phyloP scores from a whole-genome alignment of 495 filamentous ascomycete genomes.

The Amorphotheca resinae region DNA sequence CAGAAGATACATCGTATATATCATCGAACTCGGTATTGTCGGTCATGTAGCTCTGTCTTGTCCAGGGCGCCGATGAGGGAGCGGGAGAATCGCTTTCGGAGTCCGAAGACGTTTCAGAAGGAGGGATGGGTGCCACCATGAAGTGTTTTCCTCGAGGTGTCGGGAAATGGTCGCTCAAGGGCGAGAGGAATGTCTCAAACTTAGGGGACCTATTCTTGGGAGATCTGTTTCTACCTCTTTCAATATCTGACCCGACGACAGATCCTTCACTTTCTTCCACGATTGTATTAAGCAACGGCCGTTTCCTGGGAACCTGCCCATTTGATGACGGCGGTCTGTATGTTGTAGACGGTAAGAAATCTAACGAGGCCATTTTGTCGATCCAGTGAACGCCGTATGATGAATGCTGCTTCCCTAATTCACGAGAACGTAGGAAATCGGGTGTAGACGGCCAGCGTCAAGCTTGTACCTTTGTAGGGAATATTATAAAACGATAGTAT shows the following conservation, averaged over 20 bases:
- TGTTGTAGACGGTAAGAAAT: constrained; percentile 44
- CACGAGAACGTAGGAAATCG: constrained; percentile 8
- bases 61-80: constrained; percentile 39
- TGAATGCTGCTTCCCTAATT: constrained; percentile 15
- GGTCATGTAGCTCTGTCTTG: constrained; percentile 38
- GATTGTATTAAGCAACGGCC: constrained; percentile 72
- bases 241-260: constrained; percentile 25
- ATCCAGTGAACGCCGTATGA: constrained; percentile 20
- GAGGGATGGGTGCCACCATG: constrained; percentile 40
- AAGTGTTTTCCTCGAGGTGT: constrained; percentile 46
- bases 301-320: constrained; percentile 61
- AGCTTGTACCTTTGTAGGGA: constrained; percentile 1
- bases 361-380: constrained; percentile 42
- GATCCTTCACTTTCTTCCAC: constrained; percentile 51
- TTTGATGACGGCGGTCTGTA: constrained; percentile 46
- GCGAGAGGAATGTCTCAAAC: constrained; percentile 34
- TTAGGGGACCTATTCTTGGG: constrained; percentile 5
- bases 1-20: constrained; percentile 69
- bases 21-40: constrained; percentile 65
- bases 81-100: constrained; percentile 37
- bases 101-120: constrained; percentile 29
- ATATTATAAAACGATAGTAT: constrained; percentile 22
- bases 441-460: constrained; percentile 30
- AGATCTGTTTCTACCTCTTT: constrained; percentile 16
- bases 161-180: constrained; percentile 48